phyloP scores from a whole-genome alignment of 345 rosid genomes.

The Boechera divaricarpa region DNA sequence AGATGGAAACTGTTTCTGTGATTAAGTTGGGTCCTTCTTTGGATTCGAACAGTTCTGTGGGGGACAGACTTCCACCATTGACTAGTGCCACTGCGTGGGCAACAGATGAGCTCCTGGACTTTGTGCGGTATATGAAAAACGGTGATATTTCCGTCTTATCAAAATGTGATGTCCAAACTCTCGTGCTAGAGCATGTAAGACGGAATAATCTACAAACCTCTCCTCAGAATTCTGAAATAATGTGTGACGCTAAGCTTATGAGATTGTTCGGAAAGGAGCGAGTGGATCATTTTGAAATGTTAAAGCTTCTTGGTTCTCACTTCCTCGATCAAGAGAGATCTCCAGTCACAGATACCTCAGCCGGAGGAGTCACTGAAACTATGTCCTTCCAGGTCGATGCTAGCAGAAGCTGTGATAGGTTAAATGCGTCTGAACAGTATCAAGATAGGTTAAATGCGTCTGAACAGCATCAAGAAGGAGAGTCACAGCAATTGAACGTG shows the following conservation, averaged over 20 bases:
- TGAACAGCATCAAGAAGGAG: slow-evolving; percentile 22
- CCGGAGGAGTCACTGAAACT: slow-evolving; percentile 48
- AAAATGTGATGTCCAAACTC: slow-evolving; percentile 72
- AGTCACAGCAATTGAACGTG: slow-evolving; percentile 9
- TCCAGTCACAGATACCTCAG: slow-evolving; percentile 43
- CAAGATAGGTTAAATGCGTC: slow-evolving; percentile 24
- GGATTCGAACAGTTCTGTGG: slow-evolving; percentile 25
- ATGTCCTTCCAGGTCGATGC: slow-evolving; percentile 39
- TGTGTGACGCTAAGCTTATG: slow-evolving; percentile 72
- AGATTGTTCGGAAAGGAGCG: slow-evolving; percentile 66
- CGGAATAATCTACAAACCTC: slow-evolving; percentile 74
- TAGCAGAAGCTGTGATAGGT: slow-evolving; percentile 26
- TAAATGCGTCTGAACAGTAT: slow-evolving; percentile 22
- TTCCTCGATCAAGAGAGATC: slow-evolving; percentile 59
- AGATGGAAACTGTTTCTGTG: slow-evolving; percentile 42
- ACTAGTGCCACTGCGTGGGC: slow-evolving; percentile 66
- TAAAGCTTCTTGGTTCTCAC: slow-evolving; percentile 82
- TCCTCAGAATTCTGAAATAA: slow-evolving; percentile 55
- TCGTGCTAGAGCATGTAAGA: slow-evolving; percentile 70
- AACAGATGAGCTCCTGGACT: slow-evolving; percentile 81
- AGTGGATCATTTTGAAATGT: slow-evolving; percentile 83
- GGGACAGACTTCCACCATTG: slow-evolving; percentile 35
- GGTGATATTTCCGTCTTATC: slow-evolving; percentile 69
- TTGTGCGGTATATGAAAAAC: slow-evolving; percentile 74
- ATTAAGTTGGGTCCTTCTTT: slow-evolving; percentile 43